Evolutionary conservation across 345 rosid genomes (phyloP).

Genomic region (Angophora floribunda): DNA sequence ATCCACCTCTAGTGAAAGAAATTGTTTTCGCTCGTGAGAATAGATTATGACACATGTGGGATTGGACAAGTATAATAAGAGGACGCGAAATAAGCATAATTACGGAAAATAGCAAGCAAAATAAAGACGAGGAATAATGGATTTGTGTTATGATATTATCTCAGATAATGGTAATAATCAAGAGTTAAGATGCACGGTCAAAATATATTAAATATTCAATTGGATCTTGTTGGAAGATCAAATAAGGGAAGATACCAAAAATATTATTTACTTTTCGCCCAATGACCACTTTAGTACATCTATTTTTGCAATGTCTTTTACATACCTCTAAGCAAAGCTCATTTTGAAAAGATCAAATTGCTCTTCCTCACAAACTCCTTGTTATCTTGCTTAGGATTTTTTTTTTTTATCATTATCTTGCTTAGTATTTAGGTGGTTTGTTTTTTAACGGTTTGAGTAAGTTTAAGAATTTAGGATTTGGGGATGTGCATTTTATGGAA

Average conservation of each 20-base stretch:
- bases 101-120: background rate
- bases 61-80: background rate
- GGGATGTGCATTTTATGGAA: background rate
- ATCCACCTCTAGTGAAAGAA: background rate
- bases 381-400: background rate
- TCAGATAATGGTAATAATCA: background rate
- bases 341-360: background rate
- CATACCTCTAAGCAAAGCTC: background rate
- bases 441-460: background rate
- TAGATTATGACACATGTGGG: too few relatives aligned
- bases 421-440: background rate
- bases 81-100: background rate
- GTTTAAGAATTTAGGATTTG: background rate
- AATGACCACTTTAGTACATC: background rate
- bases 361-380: background rate
- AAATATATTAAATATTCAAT: background rate
- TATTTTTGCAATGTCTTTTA: background rate
- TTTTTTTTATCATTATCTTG: too few relatives aligned
- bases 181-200: background rate
- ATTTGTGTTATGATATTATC: background rate
- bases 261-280: background rate
- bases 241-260: background rate
- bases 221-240: background rate
- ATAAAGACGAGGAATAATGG: background rate
- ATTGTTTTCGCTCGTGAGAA: background rate